These are phyloP conservation scores for Cryphonectria carpinicola DNA, from an alignment of 2,329 filamentous ascomycete species.

Conservation along the genomic window DNA sequence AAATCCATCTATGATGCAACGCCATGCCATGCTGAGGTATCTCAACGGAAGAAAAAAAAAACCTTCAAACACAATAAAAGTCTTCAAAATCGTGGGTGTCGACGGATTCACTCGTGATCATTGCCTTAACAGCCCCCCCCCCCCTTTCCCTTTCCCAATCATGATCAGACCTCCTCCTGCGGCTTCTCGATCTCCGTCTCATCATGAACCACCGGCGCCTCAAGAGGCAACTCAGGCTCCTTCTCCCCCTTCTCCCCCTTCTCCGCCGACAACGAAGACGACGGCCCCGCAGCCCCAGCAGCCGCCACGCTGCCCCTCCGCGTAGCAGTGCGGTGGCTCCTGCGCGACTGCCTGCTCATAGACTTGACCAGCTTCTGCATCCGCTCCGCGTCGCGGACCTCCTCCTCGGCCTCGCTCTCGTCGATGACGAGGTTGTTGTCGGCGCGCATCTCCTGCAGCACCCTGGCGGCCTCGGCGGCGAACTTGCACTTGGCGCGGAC, in stretches of 20 bases:
- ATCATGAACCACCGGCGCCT: not conserved
- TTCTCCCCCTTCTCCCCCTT: not conserved
- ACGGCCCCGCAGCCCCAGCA: not conserved
- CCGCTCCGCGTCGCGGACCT: slow-evolving; percentile 22
- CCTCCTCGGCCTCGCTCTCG: slow-evolving; percentile 27
- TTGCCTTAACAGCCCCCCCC: not conserved
- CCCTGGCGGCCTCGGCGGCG: slow-evolving; percentile 26
- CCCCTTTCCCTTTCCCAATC: too few species aligned
- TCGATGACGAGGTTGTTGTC: slow-evolving; percentile 20
- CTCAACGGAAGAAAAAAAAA: not conserved
- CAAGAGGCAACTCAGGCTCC: not conserved
- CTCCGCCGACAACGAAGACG: too few species aligned
- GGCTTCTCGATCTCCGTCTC: slow-evolving; percentile 7
- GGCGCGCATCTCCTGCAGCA: slow-evolving; percentile 27
- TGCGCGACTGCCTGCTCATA: slow-evolving; percentile 25
- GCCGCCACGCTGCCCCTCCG: slow-evolving; percentile 7
- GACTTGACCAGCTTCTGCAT: slow-evolving; percentile 27
- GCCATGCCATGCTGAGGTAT: slow-evolving; percentile 25
- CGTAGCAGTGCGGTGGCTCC: slow-evolving; percentile 14
- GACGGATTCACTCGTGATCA: not conserved
- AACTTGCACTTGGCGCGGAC: slow-evolving; percentile 42
- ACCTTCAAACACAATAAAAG: too few species aligned
- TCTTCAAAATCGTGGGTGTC: slow-evolving; percentile 5
- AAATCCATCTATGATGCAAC: slow-evolving; percentile 23
- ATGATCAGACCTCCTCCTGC: slow-evolving; percentile 15